Conservation (phyloP, 2,329 filamentous ascomycete species). For the Aureobasidium leucospermi region DNA sequence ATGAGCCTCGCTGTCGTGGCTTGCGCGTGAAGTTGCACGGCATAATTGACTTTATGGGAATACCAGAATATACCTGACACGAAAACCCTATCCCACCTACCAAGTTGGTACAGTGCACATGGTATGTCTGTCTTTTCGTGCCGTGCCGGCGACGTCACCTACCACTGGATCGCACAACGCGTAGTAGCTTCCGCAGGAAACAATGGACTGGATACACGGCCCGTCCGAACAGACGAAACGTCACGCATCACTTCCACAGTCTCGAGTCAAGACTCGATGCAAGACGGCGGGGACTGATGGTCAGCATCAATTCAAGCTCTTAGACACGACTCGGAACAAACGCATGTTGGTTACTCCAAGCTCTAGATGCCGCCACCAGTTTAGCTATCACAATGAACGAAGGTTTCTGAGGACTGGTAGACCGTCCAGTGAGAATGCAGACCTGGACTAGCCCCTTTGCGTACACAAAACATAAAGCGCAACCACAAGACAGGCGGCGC, state of each 20-base stretch:
- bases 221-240: conserved; percentile 7
- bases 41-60: neutral
- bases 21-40: conserved; percentile 4
- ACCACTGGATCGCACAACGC: neutral
- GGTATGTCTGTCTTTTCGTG: conserved; percentile 2
- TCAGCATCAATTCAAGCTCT: neutral
- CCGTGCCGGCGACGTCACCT: conserved; percentile 12
- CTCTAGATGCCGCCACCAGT: neutral
- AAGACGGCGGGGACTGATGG: neutral
- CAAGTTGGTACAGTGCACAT: neutral
- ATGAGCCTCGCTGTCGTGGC: neutral
- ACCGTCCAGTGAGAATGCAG: too few relatives aligned
- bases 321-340: neutral
- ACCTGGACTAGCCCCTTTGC: neutral
- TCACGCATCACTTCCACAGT: neutral
- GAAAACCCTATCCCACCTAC: neutral
- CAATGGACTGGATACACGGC: neutral
- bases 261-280: neutral
- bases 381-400: too few relatives aligned
- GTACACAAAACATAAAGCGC: neutral
- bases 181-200: neutral
- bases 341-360: neutral
- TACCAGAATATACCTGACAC: neutral
- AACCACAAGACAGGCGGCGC: neutral
- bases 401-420: too few relatives aligned